Base-by-base conservation (phyloP, 2,329 filamentous ascomycete genomes). In the Alternaria infectoria region DNA sequence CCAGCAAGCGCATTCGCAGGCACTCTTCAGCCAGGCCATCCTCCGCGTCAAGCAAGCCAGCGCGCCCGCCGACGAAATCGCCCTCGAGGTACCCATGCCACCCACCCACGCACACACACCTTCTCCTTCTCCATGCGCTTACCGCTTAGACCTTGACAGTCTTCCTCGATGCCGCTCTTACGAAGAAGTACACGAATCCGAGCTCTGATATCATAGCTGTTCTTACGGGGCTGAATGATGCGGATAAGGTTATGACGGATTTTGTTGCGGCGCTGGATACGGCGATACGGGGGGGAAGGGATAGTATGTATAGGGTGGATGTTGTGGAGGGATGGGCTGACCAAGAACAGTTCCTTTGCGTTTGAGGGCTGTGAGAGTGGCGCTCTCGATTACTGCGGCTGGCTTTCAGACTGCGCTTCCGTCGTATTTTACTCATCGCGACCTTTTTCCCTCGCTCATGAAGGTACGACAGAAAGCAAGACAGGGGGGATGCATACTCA, bases 131-230 rank as follows among this genome's bases (percentile, higher is more conserved):
- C 64, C 71, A 64, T 68, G 82, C 74, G 84, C 83, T 82, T 77
- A 83, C 81, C 70, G 76, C 70, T 74, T 79, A 98, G 92, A 98
- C 94, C 64, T 86, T 98, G 76, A 93, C 91, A 79, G 90, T 92
- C 51, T 97, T 98, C 81, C 86, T 99, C 77, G 90, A 90, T 54
- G 89, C 89, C 58, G 87, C 97, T 17, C 85, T 98, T 65, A 88
- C 88, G 61, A 99, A 98, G 82, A 93, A 91, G 79, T 99, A 97
- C 80, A 93, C 92, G 23, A 97, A 97, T 74, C 92, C 94, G 6
- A 97, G 93, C 79, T 96, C 96, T 54, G 96, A 98, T 80, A 91
- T 97, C 71, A 97, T 99, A 75, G 89, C 90, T 61, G 86, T 98
- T 32, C 86, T 99, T 52, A 93, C 94, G 5, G 96, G 96, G 6